Percentiles rank a stretch among this genome's conserved stretches.
Conservation (phyloP, 1,284 basidiomycete species). For the Leccinum cinnamomeum region DNA sequence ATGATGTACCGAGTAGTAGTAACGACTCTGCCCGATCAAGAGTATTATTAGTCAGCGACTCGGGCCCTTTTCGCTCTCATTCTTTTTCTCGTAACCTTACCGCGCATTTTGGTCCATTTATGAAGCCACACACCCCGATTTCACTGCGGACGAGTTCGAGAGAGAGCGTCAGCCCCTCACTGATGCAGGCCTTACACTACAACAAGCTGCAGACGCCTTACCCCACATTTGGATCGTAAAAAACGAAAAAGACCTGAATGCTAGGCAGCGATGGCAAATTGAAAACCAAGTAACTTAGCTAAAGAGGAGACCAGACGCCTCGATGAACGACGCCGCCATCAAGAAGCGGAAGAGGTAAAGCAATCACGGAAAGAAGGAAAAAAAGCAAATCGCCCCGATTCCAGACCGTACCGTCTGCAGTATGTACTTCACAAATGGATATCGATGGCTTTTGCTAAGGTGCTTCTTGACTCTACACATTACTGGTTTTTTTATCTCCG, state of each 20-base stretch:
- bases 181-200: no score
- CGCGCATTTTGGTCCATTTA: neutral
- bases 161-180: neutral
- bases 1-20: no score
- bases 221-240: no score
- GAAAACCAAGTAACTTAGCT: no score
- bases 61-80: neutral
- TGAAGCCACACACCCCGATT: neutral
- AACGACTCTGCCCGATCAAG: no score
- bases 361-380: neutral
- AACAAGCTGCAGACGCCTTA: no score
- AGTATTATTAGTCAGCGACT: neutral
- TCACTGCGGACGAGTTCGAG: neutral
- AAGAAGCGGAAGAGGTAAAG: neutral
- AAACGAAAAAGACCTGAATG: neutral
- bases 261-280: neutral
- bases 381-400: no score
- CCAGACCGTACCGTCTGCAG: neutral
- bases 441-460: neutral
- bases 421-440: neutral
- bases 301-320: neutral
- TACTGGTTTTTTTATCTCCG: neutral
- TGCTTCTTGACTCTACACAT: neutral
- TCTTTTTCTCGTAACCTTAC: neutral
- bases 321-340: neutral